Evolutionary conservation across 176 grass and related monocot genomes (phyloP), one percentile per base, ranked within the genome.

Genomic region (Miscanthus lutarioriparius): DNA sequence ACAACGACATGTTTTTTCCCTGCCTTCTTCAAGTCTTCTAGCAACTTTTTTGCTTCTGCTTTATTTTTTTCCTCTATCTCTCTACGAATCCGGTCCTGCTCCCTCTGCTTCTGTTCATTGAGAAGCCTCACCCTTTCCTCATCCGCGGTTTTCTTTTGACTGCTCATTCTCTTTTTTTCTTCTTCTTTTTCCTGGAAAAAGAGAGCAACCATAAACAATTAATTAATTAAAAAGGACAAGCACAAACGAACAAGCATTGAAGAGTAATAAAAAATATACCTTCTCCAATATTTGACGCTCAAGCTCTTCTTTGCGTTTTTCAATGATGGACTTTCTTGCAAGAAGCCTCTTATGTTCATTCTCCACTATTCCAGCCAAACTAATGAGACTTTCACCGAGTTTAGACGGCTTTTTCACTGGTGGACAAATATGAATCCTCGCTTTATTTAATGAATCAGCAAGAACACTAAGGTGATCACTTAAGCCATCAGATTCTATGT

Each of bases 211-310:
- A 64, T 71, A 64, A 80, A 41, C 2, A 74, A 72, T 5, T 5
- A 79, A 26, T 62, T 62, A 62, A 26, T 62, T 62, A 62, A 62
- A 62, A 62, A 62, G 58, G 10, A 12, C n/a, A 26, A 22, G 58
- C n/a, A 62, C 10, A 25, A 62, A 62, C 23, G 1, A 62, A 62
- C n/a, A 62, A 26, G 58, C 9, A 62, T 26, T 62, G n/a, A 26
- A 26, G n/a, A 62, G 3, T 62, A 62, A 10, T 23, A 62, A 62
- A 62, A 23, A 11, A 13, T 16, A 25, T 38, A 99, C 97, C 93
- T 96, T 96, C 74, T 99, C 93, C 80, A 99, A 87, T 87, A 99
- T 99, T 45, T 94, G 97, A 15, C 93, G 97, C 72, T 99, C 97
- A 82, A 91, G 97, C 10, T 96, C 93, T 89, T 99, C 97, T 91